These are phyloP conservation scores for Pythium scleroteichum DNA, from an alignment of 352 stramenopile genomes.

Conservation along the genomic window DNA sequence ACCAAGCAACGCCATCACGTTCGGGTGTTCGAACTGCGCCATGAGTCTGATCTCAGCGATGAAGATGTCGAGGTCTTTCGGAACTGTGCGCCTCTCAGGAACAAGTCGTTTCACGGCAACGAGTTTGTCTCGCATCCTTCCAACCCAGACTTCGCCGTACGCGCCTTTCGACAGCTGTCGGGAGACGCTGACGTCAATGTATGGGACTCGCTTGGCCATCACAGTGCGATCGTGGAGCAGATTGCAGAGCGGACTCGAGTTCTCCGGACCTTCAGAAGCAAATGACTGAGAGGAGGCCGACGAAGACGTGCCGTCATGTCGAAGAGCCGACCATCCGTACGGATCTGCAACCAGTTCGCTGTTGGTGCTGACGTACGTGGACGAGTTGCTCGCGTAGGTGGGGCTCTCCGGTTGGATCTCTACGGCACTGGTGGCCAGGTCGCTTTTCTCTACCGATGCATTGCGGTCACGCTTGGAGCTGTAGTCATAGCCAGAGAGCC, in stretches of 20 bases:
- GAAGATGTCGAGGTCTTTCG: slow-evolving; percentile 17
- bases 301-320: not conserved
- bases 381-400: slow-evolving; percentile 6
- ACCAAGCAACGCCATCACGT: slow-evolving; percentile 42
- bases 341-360: not conserved
- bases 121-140: slow-evolving; percentile 32
- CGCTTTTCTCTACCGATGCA: not conserved
- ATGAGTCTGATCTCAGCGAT: slow-evolving; percentile 44
- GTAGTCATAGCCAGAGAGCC: slow-evolving; percentile 5
- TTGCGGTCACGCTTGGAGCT: slow-evolving; percentile 2
- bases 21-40: slow-evolving; percentile 36
- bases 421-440: not conserved
- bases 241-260: slow-evolving; percentile 20
- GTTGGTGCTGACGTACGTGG: slow-evolving; percentile 17
- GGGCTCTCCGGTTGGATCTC: not conserved
- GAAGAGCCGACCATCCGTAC: slow-evolving; percentile 1
- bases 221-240: slow-evolving; percentile 34
- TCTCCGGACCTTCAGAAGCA: not conserved
- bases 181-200: slow-evolving; percentile 36
- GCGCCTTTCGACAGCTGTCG: slow-evolving; percentile 43
- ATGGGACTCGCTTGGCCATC: slow-evolving; percentile 35
- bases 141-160: slow-evolving; percentile 55
- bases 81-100: slow-evolving; percentile 16
- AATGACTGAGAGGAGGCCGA: slow-evolving; percentile 1
- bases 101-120: slow-evolving; percentile 53